A percentile compares a stretch with the other conserved stretches of the same genome.
phyloP scores from a whole-genome alignment of 257 asterid species.

The Salvia hispanica region DNA sequence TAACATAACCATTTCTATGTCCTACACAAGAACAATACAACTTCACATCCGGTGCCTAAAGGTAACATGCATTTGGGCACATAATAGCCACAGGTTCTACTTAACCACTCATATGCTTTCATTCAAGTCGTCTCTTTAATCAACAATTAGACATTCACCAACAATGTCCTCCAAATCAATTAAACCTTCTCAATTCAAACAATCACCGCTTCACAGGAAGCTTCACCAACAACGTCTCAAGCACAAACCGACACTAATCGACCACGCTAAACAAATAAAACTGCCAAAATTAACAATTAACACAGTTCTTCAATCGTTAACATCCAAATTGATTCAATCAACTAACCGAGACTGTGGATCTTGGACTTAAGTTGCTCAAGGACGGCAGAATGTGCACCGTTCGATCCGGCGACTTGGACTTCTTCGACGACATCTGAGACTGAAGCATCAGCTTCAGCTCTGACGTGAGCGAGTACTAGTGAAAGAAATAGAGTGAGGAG shows the following conservation, averaged over 20 bases:
- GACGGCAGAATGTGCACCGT: slow-evolving; percentile 41
- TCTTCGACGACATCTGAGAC: slow-evolving; percentile 36
- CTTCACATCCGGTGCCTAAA: neutral
- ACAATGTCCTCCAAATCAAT: slow-evolving; percentile 14
- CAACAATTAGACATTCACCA: slow-evolving; percentile 3
- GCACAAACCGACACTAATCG: slow-evolving; percentile 11
- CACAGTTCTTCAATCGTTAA: slow-evolving; percentile 2
- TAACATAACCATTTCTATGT: neutral
- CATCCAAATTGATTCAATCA: slow-evolving; percentile 9
- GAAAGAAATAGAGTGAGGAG: slow-evolving; percentile 33
- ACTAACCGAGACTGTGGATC: slow-evolving; percentile 76
- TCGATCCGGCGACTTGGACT: slow-evolving; percentile 47
- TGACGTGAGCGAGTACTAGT: slow-evolving; percentile 40
- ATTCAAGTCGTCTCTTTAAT: neutral
- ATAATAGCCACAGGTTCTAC: slow-evolving; percentile 20
- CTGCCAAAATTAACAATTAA: slow-evolving; percentile 8
- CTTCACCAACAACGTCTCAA: slow-evolving; percentile 13
- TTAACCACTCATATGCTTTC: neutral
- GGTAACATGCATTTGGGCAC: slow-evolving; percentile 15
- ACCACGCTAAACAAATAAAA: slow-evolving; percentile 12
- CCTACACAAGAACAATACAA: neutral
- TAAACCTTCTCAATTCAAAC: neutral
- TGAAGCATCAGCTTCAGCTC: slow-evolving; percentile 47
- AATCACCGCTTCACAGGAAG: neutral
- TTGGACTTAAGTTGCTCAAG: slow-evolving; percentile 55